Evolutionary conservation across 345 rosid species (phyloP).

Genomic region (Populus davidiana): DNA sequence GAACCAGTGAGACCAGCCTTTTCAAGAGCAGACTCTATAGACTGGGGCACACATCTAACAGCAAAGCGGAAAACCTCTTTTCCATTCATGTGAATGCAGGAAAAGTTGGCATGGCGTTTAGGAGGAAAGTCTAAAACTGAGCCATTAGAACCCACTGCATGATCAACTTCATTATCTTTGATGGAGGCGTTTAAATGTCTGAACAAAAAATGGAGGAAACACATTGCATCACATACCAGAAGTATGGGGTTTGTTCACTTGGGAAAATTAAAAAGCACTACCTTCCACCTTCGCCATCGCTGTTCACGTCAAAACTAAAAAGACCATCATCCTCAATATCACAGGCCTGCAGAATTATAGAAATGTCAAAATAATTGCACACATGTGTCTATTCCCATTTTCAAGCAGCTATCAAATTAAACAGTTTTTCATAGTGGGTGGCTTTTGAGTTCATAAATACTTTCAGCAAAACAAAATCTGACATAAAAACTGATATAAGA

Average conservation of each 20-base stretch:
- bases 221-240: conserved; percentile 5
- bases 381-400: background rate
- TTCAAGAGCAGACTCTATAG: conserved; percentile 66
- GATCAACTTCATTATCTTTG: conserved; percentile 39
- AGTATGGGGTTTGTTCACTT: conserved; percentile 6
- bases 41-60: conserved; percentile 72
- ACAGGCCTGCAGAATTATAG: conserved; percentile 62
- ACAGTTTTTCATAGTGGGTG: background rate
- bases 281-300: conserved; percentile 86
- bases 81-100: conserved; percentile 82
- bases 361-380: background rate
- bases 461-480: background rate
- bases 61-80: conserved; percentile 95
- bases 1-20: conserved; percentile 77
- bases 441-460: background rate
- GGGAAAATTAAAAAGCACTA: conserved; percentile 17
- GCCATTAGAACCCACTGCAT: conserved; percentile 56
- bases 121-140: conserved; percentile 65
- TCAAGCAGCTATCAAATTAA: background rate
- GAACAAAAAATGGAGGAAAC: conserved; percentile 22
- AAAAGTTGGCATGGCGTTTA: conserved; percentile 41
- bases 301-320: conserved; percentile 75
- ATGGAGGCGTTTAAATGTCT: conserved; percentile 68
- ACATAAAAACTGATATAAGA: background rate
- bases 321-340: conserved; percentile 77